Conservation (phyloP, 2,329 filamentous ascomycete genomes). For the Xylariaceae sp. region DNA sequence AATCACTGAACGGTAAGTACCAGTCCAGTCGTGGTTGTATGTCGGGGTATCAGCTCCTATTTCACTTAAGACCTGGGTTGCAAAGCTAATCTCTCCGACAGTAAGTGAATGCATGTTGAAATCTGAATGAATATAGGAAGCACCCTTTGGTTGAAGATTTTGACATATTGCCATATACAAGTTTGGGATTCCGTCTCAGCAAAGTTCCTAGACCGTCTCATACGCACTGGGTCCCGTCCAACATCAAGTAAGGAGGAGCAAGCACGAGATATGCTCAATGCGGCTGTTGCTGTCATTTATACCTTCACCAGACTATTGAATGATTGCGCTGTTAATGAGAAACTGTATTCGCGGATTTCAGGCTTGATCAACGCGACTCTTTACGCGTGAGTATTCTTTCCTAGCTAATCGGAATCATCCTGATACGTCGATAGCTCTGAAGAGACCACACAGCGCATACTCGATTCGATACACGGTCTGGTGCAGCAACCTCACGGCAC, state of each 20-base stretch:
- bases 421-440: constrained; percentile 39
- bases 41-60: too few species aligned
- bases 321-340: constrained; percentile 38
- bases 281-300: constrained; percentile 60
- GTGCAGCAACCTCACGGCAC: constrained; percentile 51
- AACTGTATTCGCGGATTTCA: constrained; percentile 50
- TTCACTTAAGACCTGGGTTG: too few species aligned
- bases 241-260: constrained; percentile 39
- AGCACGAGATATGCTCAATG: constrained; percentile 57
- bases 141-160: too few species aligned
- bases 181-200: constrained; percentile 59
- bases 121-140: too few species aligned
- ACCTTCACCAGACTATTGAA: constrained; percentile 58
- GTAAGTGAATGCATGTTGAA: too few species aligned
- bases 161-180: too few species aligned
- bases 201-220: constrained; percentile 61
- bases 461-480: constrained; percentile 56
- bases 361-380: constrained; percentile 50
- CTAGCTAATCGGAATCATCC: background rate
- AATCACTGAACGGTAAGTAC: constrained; percentile 22
- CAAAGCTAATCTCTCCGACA: too few species aligned
- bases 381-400: constrained; percentile 25
- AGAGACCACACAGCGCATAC: constrained; percentile 48
- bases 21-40: too few species aligned
- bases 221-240: constrained; percentile 47